Conservation (phyloP, 2,329 filamentous ascomycete species). For the Fusarium xylarioides region DNA sequence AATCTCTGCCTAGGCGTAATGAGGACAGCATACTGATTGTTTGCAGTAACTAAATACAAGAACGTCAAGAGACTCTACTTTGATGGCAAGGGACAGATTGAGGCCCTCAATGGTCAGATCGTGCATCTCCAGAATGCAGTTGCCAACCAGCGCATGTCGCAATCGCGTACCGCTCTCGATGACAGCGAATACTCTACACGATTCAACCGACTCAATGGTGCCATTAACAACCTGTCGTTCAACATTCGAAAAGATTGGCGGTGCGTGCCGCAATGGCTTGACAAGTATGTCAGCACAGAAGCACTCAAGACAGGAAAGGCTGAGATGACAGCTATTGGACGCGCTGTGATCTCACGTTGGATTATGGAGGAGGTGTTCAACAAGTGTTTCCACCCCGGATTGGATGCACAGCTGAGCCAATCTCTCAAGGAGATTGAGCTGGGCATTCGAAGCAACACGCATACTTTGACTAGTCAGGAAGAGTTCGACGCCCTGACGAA, state of each 20-base stretch:
- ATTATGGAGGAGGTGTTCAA: slow-evolving; percentile 91
- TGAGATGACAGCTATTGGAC: slow-evolving; percentile 96
- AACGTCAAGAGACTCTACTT: slow-evolving; percentile 99
- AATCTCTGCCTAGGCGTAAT: neutral
- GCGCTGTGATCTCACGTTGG: slow-evolving; percentile 89
- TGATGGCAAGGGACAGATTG: slow-evolving; percentile 91
- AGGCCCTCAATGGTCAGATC: slow-evolving; percentile 85
- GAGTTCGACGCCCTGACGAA: slow-evolving; percentile 88
- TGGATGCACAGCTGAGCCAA: slow-evolving; percentile 78
- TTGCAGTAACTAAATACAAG: slow-evolving; percentile 89
- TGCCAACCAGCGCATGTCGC: slow-evolving; percentile 92
- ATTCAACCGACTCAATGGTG: slow-evolving; percentile 90
- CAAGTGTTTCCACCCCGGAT: slow-evolving; percentile 88
- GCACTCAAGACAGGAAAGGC: slow-evolving; percentile 89
- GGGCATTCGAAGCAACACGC: slow-evolving; percentile 82
- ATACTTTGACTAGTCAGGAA: slow-evolving; percentile 78
- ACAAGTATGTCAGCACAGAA: slow-evolving; percentile 82
- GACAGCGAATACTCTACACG: slow-evolving; percentile 92
- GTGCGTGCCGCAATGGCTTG: slow-evolving; percentile 81
- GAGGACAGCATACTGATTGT: slow-evolving; percentile 28
- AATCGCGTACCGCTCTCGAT: slow-evolving; percentile 92
- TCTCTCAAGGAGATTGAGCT: slow-evolving; percentile 87
- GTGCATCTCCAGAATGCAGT: slow-evolving; percentile 97
- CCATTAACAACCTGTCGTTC: slow-evolving; percentile 94
- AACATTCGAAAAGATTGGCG: slow-evolving; percentile 97